These are phyloP conservation scores for Syzygium aqueum DNA, from an alignment of 345 rosid genomes.

Conservation along the genomic window DNA sequence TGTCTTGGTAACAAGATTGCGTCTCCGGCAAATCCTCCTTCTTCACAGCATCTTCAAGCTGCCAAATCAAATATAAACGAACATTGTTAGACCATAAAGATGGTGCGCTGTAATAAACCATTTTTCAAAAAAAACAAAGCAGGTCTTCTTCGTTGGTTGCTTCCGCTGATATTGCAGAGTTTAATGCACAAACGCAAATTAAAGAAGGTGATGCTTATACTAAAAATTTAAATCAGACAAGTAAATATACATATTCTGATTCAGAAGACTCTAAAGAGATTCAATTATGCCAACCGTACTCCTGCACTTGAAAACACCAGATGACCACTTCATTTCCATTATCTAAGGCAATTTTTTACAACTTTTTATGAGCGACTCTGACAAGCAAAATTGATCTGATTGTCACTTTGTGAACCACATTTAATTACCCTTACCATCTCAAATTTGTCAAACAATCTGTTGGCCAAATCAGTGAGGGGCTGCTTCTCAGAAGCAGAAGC, in stretches of 20 bases:
- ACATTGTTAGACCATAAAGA: background rate
- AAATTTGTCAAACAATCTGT: conserved; percentile 66
- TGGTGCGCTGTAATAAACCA: background rate
- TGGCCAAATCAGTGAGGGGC: conserved; percentile 66
- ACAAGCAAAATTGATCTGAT: background rate
- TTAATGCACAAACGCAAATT: background rate
- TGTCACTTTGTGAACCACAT: background rate
- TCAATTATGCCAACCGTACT: background rate
- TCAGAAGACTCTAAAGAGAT: background rate
- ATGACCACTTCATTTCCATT: background rate
- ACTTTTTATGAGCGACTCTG: background rate
- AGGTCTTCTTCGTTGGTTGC: background rate
- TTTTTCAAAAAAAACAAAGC: background rate
- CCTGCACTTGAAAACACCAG: background rate
- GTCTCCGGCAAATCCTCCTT: conserved; percentile 40
- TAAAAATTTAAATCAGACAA: background rate
- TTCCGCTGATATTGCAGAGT: background rate
- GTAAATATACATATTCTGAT: background rate
- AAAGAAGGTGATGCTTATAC: background rate
- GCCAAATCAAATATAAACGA: background rate
- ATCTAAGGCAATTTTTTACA: background rate
- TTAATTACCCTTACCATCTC: conserved; percentile 41
- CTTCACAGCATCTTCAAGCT: conserved; percentile 74
- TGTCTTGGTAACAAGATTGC: conserved; percentile 41
- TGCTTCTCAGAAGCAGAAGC: conserved; percentile 49